Evolutionary conservation across 176 grass and related monocot genomes (phyloP).

Genomic region (Tuctoria greenei): DNA sequence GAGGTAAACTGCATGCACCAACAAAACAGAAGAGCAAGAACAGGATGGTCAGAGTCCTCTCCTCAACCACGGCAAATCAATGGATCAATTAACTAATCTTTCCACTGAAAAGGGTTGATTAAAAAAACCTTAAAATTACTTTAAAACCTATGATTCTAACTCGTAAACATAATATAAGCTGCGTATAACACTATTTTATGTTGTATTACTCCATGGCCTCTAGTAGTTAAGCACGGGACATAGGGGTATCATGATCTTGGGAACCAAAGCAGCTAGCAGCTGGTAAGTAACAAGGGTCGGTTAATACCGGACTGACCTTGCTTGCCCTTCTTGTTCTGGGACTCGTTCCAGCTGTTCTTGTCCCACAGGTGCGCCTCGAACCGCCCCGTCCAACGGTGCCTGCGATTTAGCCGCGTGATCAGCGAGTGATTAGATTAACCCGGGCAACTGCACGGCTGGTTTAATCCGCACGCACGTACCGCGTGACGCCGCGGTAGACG

Average conservation of each 20-base stretch:
- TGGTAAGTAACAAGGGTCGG: background rate
- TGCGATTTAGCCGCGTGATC: slow-evolving; percentile 1
- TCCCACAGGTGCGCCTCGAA: slow-evolving; percentile 98
- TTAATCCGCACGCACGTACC: slow-evolving; percentile 29
- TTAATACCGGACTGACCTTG: slow-evolving; percentile 60
- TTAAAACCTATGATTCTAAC: background rate
- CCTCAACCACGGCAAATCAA: background rate
- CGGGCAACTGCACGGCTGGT: background rate
- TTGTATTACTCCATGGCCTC: background rate
- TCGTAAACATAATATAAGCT: background rate
- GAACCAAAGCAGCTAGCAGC: background rate
- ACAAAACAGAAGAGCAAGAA: slow-evolving; percentile 1
- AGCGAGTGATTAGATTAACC: background rate
- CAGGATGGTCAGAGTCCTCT: slow-evolving; percentile 24
- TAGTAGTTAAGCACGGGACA: background rate
- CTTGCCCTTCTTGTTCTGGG: slow-evolving; percentile 96
- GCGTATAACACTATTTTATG: background rate
- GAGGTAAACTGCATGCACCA: slow-evolving; percentile 89
- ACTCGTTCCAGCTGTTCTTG: slow-evolving; percentile 91
- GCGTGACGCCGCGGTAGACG: slow-evolving; percentile 75
- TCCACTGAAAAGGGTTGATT: background rate
- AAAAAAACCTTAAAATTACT: too few species aligned
- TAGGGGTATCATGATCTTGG: background rate
- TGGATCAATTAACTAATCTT: background rate
- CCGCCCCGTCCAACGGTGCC: slow-evolving; percentile 90